phyloP scores from a whole-genome alignment of 108 stramenopile genomes.

The Cyclostephanos invisitatus region DNA sequence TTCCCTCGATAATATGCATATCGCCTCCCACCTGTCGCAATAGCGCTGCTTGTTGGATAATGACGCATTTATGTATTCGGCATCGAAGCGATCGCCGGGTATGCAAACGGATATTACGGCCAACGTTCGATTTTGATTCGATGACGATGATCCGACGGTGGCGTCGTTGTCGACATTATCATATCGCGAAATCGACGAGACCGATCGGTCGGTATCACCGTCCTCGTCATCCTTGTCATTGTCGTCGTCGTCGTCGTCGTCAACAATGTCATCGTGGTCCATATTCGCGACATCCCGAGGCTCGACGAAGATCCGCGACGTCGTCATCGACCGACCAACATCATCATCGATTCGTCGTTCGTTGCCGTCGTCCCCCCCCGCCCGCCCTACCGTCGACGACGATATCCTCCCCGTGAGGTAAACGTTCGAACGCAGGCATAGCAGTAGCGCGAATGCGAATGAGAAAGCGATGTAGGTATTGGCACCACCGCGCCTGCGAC shows the following conservation, averaged over 20 bases:
- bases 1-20: conserved; percentile 18
- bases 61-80: conserved; percentile 22
- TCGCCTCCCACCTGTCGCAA: conserved; percentile 16
- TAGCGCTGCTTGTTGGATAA: conserved; percentile 18
- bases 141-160: no score
- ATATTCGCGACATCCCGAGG: no score
- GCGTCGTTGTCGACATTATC: background rate
- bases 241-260: conserved; percentile 1
- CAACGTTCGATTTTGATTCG: background rate
- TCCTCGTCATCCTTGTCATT: background rate
- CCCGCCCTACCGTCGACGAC: background rate
- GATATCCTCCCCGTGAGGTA: background rate
- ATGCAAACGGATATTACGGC: conserved; percentile 31
- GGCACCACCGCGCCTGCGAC: background rate
- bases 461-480: background rate
- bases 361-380: background rate
- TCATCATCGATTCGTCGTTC: background rate
- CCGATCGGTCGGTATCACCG: background rate
- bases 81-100: conserved; percentile 18
- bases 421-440: background rate
- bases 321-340: background rate
- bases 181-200: no score
- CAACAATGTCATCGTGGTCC: background rate
- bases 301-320: no score
- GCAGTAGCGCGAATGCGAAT: background rate